Evolutionary conservation across 1,284 basidiomycete species (phyloP).

Genomic region (Schizophyllum commune): DNA sequence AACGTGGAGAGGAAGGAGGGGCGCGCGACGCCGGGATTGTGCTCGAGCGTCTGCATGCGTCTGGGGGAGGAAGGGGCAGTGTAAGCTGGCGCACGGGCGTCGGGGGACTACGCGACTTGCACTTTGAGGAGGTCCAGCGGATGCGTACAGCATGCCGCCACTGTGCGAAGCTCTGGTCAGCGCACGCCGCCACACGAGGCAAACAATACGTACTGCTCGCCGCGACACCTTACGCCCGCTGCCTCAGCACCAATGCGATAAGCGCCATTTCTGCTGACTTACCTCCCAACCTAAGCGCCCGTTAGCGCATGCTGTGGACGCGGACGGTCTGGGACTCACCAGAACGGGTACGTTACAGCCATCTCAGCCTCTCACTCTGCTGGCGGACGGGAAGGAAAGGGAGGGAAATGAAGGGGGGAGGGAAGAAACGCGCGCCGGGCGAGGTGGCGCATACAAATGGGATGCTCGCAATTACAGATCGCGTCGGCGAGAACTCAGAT

Average conservation of each 20-base stretch:
- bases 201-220: conserved; percentile 56
- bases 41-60: conserved; percentile 69
- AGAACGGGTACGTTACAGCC: conserved; percentile 46
- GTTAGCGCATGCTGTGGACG: too few relatives aligned
- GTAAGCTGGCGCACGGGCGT: conserved; percentile 1
- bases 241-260: neutral
- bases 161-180: conserved; percentile 31
- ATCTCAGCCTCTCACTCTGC: conserved; percentile 5
- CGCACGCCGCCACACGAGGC: conserved; percentile 3
- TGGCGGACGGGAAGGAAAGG: conserved; percentile 6
- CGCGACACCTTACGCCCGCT: conserved; percentile 47
- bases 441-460: neutral
- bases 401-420: neutral
- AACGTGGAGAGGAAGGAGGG: conserved; percentile 54
- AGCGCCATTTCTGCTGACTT: conserved; percentile 17
- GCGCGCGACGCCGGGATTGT: conserved; percentile 31
- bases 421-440: neutral
- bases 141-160: conserved; percentile 83
- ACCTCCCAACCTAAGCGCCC: conserved; percentile 41
- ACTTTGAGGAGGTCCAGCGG: conserved; percentile 84
- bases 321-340: conserved; percentile 30
- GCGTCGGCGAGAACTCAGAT: too few relatives aligned
- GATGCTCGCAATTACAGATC: neutral
- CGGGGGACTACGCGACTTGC: conserved; percentile 34
- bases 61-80: conserved; percentile 24